Base-by-base conservation (phyloP, 2,329 filamentous ascomycete genomes). In the Hypoxylon sp. region DNA sequence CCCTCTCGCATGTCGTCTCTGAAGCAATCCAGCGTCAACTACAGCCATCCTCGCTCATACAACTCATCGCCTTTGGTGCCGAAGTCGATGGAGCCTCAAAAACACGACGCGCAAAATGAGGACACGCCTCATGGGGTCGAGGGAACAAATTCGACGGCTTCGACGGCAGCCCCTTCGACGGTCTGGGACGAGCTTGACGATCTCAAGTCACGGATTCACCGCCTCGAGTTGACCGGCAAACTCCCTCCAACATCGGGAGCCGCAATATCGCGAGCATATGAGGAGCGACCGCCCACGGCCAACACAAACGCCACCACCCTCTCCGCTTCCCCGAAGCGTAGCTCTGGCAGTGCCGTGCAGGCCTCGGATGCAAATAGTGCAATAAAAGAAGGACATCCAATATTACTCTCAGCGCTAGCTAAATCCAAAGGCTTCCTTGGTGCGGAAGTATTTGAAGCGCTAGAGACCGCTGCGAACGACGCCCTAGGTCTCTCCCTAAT, bases 171-270 rank as follows among this genome's bases (percentile, higher is more conserved):
- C 1, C 91, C 93, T 10, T 96, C 92, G 1, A 97, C 92, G 0
- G 91, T 99, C 2, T 99, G 95, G 95, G 95, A 98, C 72, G 95
- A 99, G 74, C 78, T 99, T 23, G 95, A 98, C 67, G 95, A 98
- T 64, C 78, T 99, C 42, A 98, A 98, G 73, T 95, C 91, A 35
- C 87, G 95, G 24, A 97, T 99, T 67, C 88, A 91, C 67, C 90
- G 92, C 58, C 83, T 99, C 8, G 95, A 98, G 73, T 76, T 96
- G 66, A 96, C 91, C 2, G 93, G 93, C 56, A 97, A 96, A 74
- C 78, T 95, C 27, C 92, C 93, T 0, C 79, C 91, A 0, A 92
- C 90, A 1, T 94, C 92, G 2, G 90, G 88, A 29, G 91, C 91
- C 2, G 90, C 91, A 2, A 88, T 93, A 70, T 88, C 88, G 4